A percentile compares a stretch with the other conserved stretches of the same genome.
Evolutionary conservation across 2,329 filamentous ascomycete species (phyloP).

Genomic region (Akanthomyces dipterigenus): DNA sequence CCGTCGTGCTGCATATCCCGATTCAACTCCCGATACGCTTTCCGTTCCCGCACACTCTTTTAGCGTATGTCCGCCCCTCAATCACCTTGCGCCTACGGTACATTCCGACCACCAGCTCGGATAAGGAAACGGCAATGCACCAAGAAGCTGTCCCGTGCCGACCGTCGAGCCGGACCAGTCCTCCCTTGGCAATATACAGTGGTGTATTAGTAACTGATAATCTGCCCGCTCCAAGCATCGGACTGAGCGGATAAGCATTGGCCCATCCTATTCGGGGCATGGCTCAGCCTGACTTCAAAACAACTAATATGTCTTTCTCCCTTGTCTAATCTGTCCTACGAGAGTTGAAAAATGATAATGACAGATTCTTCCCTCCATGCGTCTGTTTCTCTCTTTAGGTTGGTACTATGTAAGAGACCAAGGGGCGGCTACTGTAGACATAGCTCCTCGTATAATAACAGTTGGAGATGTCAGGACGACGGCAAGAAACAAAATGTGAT

Average conservation of each 20-base stretch:
- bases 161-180: not conserved
- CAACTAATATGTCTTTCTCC: not conserved
- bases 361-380: no score
- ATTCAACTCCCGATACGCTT: constrained; percentile 1
- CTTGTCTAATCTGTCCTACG: not conserved
- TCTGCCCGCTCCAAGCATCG: not conserved
- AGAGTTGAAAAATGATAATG: no score
- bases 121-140: constrained; percentile 6
- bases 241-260: not conserved
- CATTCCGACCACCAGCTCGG: constrained; percentile 1
- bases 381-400: no score
- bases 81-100: not conserved
- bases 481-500: no score
- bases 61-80: constrained; percentile 11
- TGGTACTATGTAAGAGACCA: no score
- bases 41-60: constrained; percentile 1
- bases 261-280: not conserved
- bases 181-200: not conserved
- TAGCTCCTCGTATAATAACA: no score
- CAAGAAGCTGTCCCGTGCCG: not conserved
- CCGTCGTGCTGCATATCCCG: not conserved
- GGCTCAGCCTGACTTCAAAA: not conserved
- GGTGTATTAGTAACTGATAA: not conserved
- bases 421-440: no score
- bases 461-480: no score